Evolutionary conservation across 2,329 filamentous ascomycete genomes (phyloP).

Genomic region (Aspergillus carbonarius): DNA sequence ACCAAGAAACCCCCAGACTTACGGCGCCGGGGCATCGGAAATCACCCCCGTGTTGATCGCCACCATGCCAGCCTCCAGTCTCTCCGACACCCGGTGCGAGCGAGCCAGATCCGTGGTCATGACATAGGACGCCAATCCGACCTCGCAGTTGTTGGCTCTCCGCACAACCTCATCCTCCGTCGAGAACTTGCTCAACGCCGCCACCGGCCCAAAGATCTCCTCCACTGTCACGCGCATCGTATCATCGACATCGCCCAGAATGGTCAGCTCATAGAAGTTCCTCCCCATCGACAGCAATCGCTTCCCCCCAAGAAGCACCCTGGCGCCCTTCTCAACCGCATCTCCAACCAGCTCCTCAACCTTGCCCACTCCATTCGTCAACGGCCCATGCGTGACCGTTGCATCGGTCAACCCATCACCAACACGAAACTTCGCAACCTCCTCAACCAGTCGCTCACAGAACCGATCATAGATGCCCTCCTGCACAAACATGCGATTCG

Average conservation of each 20-base stretch:
- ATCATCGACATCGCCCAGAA: slow-evolving; percentile 76
- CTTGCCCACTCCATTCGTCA: slow-evolving; percentile 73
- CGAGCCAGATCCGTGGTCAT: slow-evolving; percentile 62
- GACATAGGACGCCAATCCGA: slow-evolving; percentile 89
- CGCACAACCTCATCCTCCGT: slow-evolving; percentile 81
- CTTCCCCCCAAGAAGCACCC: slow-evolving; percentile 70
- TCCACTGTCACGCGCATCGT: slow-evolving; percentile 78
- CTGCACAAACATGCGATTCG: slow-evolving; percentile 54
- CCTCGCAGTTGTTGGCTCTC: slow-evolving; percentile 74
- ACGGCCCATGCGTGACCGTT: slow-evolving; percentile 43
- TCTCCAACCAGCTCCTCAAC: slow-evolving; percentile 74
- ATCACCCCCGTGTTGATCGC: slow-evolving; percentile 67
- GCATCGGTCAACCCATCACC: slow-evolving; percentile 37
- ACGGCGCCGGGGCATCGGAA: slow-evolving; percentile 47
- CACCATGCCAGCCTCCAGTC: slow-evolving; percentile 47
- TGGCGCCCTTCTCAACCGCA: slow-evolving; percentile 71
- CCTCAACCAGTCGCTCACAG: slow-evolving; percentile 51
- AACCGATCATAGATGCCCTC: slow-evolving; percentile 51
- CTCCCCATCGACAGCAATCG: slow-evolving; percentile 67
- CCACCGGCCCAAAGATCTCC: slow-evolving; percentile 92
- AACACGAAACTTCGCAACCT: slow-evolving; percentile 45
- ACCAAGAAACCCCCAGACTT: slow-evolving; percentile 18
- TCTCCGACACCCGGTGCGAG: slow-evolving; percentile 57
- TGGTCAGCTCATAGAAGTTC: slow-evolving; percentile 85
- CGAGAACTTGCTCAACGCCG: slow-evolving; percentile 78